These are phyloP conservation scores for Tricholoma sp. DNA, from an alignment of 768 basidiomycete genomes.

Conservation along the genomic window DNA sequence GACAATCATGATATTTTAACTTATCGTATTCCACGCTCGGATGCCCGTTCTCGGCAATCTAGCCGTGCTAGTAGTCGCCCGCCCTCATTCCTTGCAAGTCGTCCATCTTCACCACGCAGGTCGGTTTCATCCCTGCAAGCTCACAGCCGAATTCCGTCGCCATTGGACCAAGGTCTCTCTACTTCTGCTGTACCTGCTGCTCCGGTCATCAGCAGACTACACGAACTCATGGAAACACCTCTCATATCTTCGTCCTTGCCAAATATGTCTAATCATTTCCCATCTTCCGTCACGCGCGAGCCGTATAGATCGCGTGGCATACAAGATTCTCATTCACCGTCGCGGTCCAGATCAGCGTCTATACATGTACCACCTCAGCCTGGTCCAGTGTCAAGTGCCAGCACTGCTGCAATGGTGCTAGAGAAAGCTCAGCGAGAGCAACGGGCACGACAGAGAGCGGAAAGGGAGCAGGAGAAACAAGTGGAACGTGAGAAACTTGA, in stretches of 20 bases:
- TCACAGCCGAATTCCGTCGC: not conserved
- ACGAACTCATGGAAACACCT: slow-evolving; percentile 43
- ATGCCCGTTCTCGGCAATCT: slow-evolving; percentile 7
- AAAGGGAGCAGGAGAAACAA: slow-evolving; percentile 3
- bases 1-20: not conserved
- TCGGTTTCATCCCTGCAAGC: not conserved
- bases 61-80: not conserved
- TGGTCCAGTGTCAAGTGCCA: slow-evolving; percentile 40
- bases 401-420: slow-evolving; percentile 47
- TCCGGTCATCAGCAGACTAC: slow-evolving; percentile 29
- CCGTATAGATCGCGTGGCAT: slow-evolving; percentile 8
- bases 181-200: slow-evolving; percentile 1
- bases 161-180: not conserved
- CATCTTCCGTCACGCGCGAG: slow-evolving; percentile 15
- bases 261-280: slow-evolving; percentile 23
- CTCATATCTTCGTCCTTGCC: slow-evolving; percentile 40
- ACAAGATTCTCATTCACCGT: slow-evolving; percentile 5
- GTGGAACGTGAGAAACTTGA: slow-evolving; percentile 12
- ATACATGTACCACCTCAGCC: slow-evolving; percentile 14
- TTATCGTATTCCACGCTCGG: slow-evolving; percentile 12
- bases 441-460: slow-evolving; percentile 13
- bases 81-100: not conserved
- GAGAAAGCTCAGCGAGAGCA: slow-evolving; percentile 32
- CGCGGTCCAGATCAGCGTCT: slow-evolving; percentile 20
- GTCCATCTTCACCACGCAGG: slow-evolving; percentile 1